Evolutionary conservation across 306 rosid species (phyloP), one percentile per base, ranked within the genome.

Genomic region (Cicer pinnatifidum): DNA sequence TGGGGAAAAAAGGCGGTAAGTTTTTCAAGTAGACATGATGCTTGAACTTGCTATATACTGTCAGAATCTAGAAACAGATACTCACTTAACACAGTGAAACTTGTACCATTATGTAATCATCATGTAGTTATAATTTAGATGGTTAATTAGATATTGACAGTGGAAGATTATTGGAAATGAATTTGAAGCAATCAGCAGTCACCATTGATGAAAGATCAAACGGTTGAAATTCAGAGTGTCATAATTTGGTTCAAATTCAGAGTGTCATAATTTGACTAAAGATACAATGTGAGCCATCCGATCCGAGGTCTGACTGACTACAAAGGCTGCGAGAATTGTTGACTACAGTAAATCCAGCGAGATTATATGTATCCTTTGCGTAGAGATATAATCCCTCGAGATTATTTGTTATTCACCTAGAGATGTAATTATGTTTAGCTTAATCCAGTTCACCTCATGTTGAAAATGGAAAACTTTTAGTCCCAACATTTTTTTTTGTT

Each of bases 1-100:
- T 90, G 67, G 98, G 95, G 57, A 92, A 89, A 88, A 92, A 75
- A 84, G 97, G 98, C 37, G 84, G 92, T 61, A 86, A 77, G 69
- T 90, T 92, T 76, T 88, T 90, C 84, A 89, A 81, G 85, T 87
- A 89, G 57, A 79, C 71, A 47, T 76, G 87, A 68, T 82, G 78
- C 69, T 62, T 72, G 69, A 75, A 83, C 65, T 78, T 12, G 66
- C 76, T 52, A 76, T 65, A 37, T 69, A 76, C 61, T 76, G 50
- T 54, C 84, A 75, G 80, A 80, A 71, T 59, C 67, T 65, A 62
- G 66, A 35, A 56, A 81, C 78, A 64, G 67, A 78, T 52, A 66
- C 63, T 78, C 73, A 39, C 58, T 61, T 39, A 77, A 77, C 67
- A 56, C 82, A 66, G 74, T 73, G 60, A 77, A 72, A 82, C 11